Percentiles rank a stretch among this genome's conserved stretches.
phyloP scores from a whole-genome alignment of 1,284 basidiomycete genomes.

The Agroathelia rolfsii region DNA sequence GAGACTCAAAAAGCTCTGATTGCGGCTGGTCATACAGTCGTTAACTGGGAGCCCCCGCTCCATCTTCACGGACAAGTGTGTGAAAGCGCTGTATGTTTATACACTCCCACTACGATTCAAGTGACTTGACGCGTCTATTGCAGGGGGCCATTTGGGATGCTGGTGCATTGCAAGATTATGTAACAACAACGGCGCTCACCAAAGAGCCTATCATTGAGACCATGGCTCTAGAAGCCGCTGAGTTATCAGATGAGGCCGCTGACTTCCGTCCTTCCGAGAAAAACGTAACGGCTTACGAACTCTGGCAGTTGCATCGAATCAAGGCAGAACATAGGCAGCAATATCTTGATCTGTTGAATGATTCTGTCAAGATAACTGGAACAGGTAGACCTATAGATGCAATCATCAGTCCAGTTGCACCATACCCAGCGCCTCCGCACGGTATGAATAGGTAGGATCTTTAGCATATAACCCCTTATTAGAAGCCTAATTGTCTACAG shows the following conservation, averaged over 20 bases:
- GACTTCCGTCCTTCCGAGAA: constrained; percentile 39
- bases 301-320: constrained; percentile 29
- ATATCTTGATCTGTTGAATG: constrained; percentile 46
- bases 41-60: constrained; percentile 36
- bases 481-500: too few relatives aligned
- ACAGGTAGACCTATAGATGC: constrained; percentile 45
- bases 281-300: constrained; percentile 34
- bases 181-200: constrained; percentile 18
- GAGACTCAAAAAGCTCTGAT: constrained; percentile 31
- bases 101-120: too few relatives aligned
- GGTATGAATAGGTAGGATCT: too few relatives aligned
- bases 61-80: constrained; percentile 38
- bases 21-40: constrained; percentile 43
- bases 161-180: constrained; percentile 2
- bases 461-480: too few relatives aligned
- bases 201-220: constrained; percentile 39
- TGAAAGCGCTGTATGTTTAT: too few relatives aligned
- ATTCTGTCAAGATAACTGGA: constrained; percentile 28
- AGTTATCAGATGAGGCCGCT: constrained; percentile 24
- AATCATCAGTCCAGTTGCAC: constrained; percentile 42
- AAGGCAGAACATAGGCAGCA: constrained; percentile 30
- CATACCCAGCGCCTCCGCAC: constrained; percentile 41
- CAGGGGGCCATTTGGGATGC: constrained; percentile 18
- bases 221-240: constrained; percentile 33
- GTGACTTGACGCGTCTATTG: too few relatives aligned